Conservation (phyloP, 2,329 filamentous ascomycete species). For the Diaporthe citriasiana region DNA sequence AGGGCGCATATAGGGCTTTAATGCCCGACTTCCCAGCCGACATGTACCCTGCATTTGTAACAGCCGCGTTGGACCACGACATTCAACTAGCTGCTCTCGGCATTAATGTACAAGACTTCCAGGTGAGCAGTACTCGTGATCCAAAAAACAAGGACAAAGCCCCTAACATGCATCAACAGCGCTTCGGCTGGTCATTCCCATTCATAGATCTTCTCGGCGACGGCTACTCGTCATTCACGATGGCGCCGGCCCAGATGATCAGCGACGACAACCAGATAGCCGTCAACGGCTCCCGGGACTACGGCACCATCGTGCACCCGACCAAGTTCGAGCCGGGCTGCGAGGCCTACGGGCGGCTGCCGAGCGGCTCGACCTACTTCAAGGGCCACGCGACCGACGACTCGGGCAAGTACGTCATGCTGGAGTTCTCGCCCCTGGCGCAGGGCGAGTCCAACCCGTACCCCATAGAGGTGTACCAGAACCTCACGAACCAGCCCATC, state of each 20-base stretch:
- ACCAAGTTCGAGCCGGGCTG: conserved; percentile 62
- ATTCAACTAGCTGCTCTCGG: conserved; percentile 58
- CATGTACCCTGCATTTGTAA: conserved; percentile 67
- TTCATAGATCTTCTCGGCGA: conserved; percentile 68
- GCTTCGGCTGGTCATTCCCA: conserved; percentile 66
- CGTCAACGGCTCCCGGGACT: conserved; percentile 59
- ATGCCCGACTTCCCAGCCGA: conserved; percentile 63
- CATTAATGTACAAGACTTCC: conserved; percentile 61
- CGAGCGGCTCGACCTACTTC: conserved; percentile 49
- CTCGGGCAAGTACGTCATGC: conserved; percentile 48
- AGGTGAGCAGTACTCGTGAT: conserved; percentile 52
- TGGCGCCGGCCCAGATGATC: conserved; percentile 63
- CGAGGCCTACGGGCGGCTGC: conserved; percentile 60
- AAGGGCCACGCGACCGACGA: conserved; percentile 43
- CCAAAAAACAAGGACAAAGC: not conserved
- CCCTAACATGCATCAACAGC: conserved; percentile 52
- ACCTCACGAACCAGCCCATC: conserved; percentile 70
- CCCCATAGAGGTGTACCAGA: conserved; percentile 60
- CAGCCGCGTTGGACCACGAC: conserved; percentile 66
- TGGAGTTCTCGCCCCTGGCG: conserved; percentile 47
- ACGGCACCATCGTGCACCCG: conserved; percentile 60
- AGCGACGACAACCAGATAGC: conserved; percentile 58
- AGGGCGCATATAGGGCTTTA: conserved; percentile 60
- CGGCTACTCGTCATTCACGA: conserved; percentile 65
- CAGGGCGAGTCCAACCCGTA: conserved; percentile 47